These are phyloP conservation scores for Talaromyces thailandensis DNA, from an alignment of 495 filamentous ascomycete genomes.

Conservation along the genomic window DNA sequence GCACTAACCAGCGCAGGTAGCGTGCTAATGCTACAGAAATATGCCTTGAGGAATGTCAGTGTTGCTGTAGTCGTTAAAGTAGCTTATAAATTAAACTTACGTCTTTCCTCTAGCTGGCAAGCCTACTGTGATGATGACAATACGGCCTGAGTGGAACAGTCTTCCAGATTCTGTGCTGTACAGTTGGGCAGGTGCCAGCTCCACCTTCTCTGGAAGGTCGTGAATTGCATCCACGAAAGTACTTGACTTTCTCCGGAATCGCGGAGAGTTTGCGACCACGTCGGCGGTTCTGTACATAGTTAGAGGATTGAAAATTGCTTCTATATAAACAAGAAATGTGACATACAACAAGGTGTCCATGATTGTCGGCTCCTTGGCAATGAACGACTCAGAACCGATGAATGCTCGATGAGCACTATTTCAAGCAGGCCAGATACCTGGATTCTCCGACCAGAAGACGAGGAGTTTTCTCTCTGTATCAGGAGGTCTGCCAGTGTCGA, in stretches of 20 bases:
- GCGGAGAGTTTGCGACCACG: conserved; percentile 76
- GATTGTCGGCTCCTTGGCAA: conserved; percentile 4
- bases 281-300: conserved; percentile 58
- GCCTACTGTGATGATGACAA: conserved; percentile 95
- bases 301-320: neutral
- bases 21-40: conserved; percentile 91
- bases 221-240: conserved; percentile 98
- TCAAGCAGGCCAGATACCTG: neutral
- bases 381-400: neutral
- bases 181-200: conserved; percentile 89
- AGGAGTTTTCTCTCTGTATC: neutral
- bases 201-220: conserved; percentile 74
- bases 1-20: conserved; percentile 81
- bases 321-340: neutral
- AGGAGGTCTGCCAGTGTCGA: neutral
- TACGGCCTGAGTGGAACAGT: conserved; percentile 93
- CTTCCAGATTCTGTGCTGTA: conserved; percentile 97
- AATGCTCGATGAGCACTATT: neutral
- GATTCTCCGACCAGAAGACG: neutral
- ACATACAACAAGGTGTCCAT: conserved; percentile 82
- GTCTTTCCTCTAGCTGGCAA: conserved; percentile 96
- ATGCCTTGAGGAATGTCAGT: conserved; percentile 46
- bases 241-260: conserved; percentile 78
- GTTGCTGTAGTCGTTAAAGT: neutral
- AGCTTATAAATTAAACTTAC: conserved; percentile 37